Evolutionary conservation across 2,329 filamentous ascomycete genomes (phyloP).

Genomic region (Penicillium sp.): DNA sequence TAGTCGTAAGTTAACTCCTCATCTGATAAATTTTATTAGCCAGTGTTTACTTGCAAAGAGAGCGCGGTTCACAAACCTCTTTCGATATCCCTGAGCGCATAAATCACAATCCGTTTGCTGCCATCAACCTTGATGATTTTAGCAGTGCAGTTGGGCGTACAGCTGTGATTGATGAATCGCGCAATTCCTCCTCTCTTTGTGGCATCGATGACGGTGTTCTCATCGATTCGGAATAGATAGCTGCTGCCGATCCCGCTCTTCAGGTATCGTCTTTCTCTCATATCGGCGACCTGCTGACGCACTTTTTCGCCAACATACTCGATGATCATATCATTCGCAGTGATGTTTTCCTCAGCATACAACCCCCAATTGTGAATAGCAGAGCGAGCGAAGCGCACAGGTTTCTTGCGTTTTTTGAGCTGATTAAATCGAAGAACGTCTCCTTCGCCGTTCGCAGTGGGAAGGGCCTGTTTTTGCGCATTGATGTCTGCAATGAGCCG

Average conservation of each 20-base stretch:
- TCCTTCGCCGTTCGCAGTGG: slow-evolving; percentile 65
- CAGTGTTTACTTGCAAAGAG: slow-evolving; percentile 9
- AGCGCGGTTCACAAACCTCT: slow-evolving; percentile 61
- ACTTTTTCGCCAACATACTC: slow-evolving; percentile 98
- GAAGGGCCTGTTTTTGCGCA: slow-evolving; percentile 71
- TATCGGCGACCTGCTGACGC: slow-evolving; percentile 91
- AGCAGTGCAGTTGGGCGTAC: slow-evolving; percentile 94
- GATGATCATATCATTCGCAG: slow-evolving; percentile 98
- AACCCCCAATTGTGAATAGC: slow-evolving; percentile 98
- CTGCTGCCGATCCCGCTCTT: slow-evolving; percentile 95
- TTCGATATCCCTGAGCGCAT: slow-evolving; percentile 87
- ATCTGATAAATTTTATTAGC: slow-evolving; percentile 48
- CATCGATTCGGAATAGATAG: slow-evolving; percentile 95
- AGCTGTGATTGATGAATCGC: slow-evolving; percentile 95
- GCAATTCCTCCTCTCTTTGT: slow-evolving; percentile 98
- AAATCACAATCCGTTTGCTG: slow-evolving; percentile 97
- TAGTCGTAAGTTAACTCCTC: slow-evolving; percentile 99
- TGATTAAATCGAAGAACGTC: slow-evolving; percentile 97
- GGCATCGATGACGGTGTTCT: slow-evolving; percentile 93
- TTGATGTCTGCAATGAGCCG: slow-evolving; percentile 90
- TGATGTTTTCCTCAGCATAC: slow-evolving; percentile 94
- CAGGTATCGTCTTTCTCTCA: slow-evolving; percentile 82
- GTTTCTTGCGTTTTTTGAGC: slow-evolving; percentile 98
- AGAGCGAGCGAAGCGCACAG: slow-evolving; percentile 91
- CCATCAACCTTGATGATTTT: slow-evolving; percentile 99